Conservation (phyloP, 495 filamentous ascomycete species). For the Thermochaetoides thermophila region DNA sequence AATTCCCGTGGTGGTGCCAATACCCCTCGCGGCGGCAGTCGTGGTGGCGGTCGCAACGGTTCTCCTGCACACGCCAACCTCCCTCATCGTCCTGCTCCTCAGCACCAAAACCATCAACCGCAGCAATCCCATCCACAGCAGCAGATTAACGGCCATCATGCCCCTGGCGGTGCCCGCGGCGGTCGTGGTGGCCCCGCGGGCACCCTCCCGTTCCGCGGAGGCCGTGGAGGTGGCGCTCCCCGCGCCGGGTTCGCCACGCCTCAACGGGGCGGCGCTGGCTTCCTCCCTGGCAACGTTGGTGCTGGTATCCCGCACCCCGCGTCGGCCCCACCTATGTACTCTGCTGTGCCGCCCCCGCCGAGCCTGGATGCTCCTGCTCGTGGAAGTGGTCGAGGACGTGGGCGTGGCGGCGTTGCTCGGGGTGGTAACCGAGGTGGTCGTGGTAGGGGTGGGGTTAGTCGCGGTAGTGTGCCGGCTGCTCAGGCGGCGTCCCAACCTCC, state of each 20-base stretch:
- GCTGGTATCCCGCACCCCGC: conserved; percentile 6
- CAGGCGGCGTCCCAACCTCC: too few relatives aligned
- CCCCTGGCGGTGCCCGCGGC: conserved; percentile 15
- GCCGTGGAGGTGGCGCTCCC: conserved; percentile 7
- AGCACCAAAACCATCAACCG: conserved; percentile 10
- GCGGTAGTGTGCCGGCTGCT: conserved; percentile 3
- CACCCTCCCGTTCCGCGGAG: conserved; percentile 16
- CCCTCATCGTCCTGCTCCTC: conserved; percentile 22
- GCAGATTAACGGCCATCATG: conserved; percentile 5
- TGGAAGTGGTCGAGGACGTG: too few relatives aligned
- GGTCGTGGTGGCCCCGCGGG: conserved; percentile 23
- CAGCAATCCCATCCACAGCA: not conserved
- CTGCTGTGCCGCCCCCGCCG: conserved; percentile 66
- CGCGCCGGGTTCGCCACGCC: conserved; percentile 1
- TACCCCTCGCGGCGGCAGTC: conserved; percentile 23
- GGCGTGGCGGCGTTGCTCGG: conserved; percentile 30
- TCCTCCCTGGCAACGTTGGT: not conserved
- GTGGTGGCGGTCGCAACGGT: conserved; percentile 17
- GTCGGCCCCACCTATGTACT: conserved; percentile 34
- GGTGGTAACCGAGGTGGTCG: conserved; percentile 9
- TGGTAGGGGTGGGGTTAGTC: conserved; percentile 5
- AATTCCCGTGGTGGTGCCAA: too few relatives aligned
- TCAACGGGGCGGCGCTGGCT: not conserved
- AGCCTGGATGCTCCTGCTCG: conserved; percentile 40
- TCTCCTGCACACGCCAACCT: conserved; percentile 29